Base-by-base conservation (phyloP, 1,139 yeast species). In the Lodderomyces theae region DNA sequence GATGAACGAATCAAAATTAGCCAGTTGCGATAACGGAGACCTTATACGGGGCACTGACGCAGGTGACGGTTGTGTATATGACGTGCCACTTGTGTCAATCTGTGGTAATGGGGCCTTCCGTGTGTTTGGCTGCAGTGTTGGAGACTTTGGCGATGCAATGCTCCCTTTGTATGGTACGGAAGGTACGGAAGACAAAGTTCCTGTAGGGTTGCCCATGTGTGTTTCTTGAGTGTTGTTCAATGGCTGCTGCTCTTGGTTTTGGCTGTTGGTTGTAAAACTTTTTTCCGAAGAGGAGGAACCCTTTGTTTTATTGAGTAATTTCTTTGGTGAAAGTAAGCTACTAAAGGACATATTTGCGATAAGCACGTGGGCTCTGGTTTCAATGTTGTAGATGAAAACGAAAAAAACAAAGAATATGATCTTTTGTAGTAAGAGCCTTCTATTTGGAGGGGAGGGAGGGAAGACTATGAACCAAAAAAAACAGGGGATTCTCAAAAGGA, bases 11-110 rank as follows among this genome's bases (percentile, higher is more conserved):
- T 24, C 32, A 28, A 36, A 22, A 26, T 35, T 21, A 13, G 43
- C 37, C 22, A 45, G 47, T 40, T 42, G 45, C 3, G 47, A 42
- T 19, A 44, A 42, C 10, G 47, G 47, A 11, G 47, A 44, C 11
- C 40, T 34, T 15, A 24, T 26, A 28, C 24, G 44, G 41, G 16
- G 46, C 30, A 25, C 15, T 10, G 17, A 24, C 10, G 17, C 33
- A n/a, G 31, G 15, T 17, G 24, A 13, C 4, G 18, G 38, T 7
- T 28, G 31, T 28, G 31, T 28, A 15, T 28, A 15, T 28, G 18
- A 17, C 17, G 43, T 13, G n/a, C 39, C 37, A 21, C 37, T 28
- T 15, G 31, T 28, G 22, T 32, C 25, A 21, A 32, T 23, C 18
- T 18, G 35, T 32, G 35, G 35, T 21, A 23, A 23, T 19, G 35